Conservation (phyloP, 2,329 filamentous ascomycete species). For the Fusarium coffeatum region DNA sequence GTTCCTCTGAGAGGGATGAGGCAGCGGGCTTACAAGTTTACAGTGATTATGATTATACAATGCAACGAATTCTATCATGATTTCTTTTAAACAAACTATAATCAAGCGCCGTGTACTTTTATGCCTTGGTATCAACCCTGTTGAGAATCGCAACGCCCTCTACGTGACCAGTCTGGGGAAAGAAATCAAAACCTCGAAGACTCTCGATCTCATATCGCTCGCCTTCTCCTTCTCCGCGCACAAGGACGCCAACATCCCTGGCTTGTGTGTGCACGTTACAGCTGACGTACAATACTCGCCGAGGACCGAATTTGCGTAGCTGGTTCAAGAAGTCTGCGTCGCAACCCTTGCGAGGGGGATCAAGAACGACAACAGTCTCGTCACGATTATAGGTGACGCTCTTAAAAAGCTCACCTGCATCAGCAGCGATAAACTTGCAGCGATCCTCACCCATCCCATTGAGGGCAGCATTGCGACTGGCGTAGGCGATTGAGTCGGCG, state of each 20-base stretch:
- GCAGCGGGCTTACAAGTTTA: slow-evolving; percentile 23
- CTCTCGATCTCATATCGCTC: slow-evolving; percentile 87
- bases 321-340: slow-evolving; percentile 86
- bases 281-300: slow-evolving; percentile 89
- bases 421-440: slow-evolving; percentile 88
- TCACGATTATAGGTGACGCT: slow-evolving; percentile 77
- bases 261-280: slow-evolving; percentile 99
- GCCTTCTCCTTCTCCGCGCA: slow-evolving; percentile 69
- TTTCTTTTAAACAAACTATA: slow-evolving; percentile 11
- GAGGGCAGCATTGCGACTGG: slow-evolving; percentile 79
- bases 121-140: slow-evolving; percentile 56
- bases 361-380: slow-evolving; percentile 92
- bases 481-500: slow-evolving; percentile 79
- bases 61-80: slow-evolving; percentile 28
- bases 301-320: slow-evolving; percentile 80
- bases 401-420: slow-evolving; percentile 85
- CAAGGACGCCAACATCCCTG: slow-evolving; percentile 87
- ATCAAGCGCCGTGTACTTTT: slow-evolving; percentile 25
- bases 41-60: slow-evolving; percentile 37
- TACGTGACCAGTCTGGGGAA: slow-evolving; percentile 84
- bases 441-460: slow-evolving; percentile 77
- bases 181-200: slow-evolving; percentile 94
- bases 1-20: slow-evolving; percentile 13
- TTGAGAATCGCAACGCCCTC: slow-evolving; percentile 75
- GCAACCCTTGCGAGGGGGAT: slow-evolving; percentile 96